Percentiles rank a stretch among this genome's conserved stretches.
Conservation (phyloP, 1,284 basidiomycete genomes). For the Cutaneotrichosporon curvatum region DNA sequence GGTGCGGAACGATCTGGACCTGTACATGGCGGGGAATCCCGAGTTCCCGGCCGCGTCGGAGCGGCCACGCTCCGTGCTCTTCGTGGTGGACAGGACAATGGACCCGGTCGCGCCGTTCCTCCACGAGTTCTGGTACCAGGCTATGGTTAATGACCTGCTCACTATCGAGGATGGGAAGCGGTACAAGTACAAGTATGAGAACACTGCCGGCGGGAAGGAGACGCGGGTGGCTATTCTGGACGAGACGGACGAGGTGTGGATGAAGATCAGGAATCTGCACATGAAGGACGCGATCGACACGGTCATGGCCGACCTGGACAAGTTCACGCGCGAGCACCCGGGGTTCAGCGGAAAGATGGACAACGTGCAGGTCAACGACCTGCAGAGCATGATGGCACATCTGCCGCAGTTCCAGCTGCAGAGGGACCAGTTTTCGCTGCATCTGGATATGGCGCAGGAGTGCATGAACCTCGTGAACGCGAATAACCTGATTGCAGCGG, state of each 20-base stretch:
- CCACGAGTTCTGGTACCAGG: slow-evolving; percentile 98
- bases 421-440: slow-evolving; percentile 90
- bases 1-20: slow-evolving; percentile 74
- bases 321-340: slow-evolving; percentile 86
- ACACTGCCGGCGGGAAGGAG: slow-evolving; percentile 66
- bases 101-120: slow-evolving; percentile 83
- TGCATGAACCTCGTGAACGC: slow-evolving; percentile 92
- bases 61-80: slow-evolving; percentile 65
- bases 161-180: slow-evolving; percentile 75
- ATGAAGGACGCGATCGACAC: slow-evolving; percentile 98
- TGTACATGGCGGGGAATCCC: slow-evolving; percentile 72
- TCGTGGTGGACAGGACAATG: slow-evolving; percentile 94
- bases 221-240: slow-evolving; percentile 76
- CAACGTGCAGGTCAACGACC: slow-evolving; percentile 80
- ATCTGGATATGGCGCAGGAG: slow-evolving; percentile 94
- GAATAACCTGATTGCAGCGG: slow-evolving; percentile 76
- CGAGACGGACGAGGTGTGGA: slow-evolving; percentile 87
- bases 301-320: slow-evolving; percentile 87
- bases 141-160: slow-evolving; percentile 93
- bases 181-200: slow-evolving; percentile 89
- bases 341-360: slow-evolving; percentile 63
- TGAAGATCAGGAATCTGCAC: slow-evolving; percentile 87
- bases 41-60: slow-evolving; percentile 59
- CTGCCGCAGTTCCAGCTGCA: slow-evolving; percentile 93
- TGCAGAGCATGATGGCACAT: slow-evolving; percentile 98